phyloP scores from a whole-genome alignment of 169 alveolate genomes.

The Plasmodium relictum region DNA sequence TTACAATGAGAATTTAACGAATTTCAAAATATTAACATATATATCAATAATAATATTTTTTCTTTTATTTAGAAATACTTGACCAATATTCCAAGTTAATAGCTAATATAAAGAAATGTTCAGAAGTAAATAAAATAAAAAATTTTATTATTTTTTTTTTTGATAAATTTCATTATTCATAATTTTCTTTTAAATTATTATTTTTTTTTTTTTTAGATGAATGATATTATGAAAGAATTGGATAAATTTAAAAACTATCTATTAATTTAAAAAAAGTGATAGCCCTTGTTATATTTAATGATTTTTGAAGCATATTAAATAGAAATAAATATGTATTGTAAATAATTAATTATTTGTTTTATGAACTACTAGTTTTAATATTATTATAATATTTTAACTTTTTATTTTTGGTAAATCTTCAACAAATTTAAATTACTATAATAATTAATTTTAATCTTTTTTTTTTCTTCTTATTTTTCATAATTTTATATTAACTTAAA shows the following conservation, averaged over 20 bases:
- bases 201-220: conserved; percentile 15
- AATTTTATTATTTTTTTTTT: background rate
- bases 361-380: too few species aligned
- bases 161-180: background rate
- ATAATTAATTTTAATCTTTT: too few species aligned
- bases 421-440: too few species aligned
- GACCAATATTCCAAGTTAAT: conserved; percentile 43
- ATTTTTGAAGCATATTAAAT: background rate
- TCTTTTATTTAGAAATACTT: conserved; percentile 22
- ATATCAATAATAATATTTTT: background rate
- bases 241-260: conserved; percentile 38
- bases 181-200: background rate
- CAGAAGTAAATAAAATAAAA: conserved; percentile 28
- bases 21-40: background rate
- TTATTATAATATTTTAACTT: too few species aligned
- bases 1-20: background rate
- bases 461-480: too few species aligned
- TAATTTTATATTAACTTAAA: too few species aligned
- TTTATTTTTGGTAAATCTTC: too few species aligned
- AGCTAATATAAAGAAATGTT: conserved; percentile 19
- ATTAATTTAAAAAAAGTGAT: conserved; percentile 12
- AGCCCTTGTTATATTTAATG: background rate
- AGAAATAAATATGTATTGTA: background rate
- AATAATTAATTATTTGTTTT: conserved; percentile 11
- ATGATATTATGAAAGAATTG: conserved; percentile 27